phyloP scores from a whole-genome alignment of 202 grass and related monocot genomes.

The Schoenoplectus tabernaemontani region DNA sequence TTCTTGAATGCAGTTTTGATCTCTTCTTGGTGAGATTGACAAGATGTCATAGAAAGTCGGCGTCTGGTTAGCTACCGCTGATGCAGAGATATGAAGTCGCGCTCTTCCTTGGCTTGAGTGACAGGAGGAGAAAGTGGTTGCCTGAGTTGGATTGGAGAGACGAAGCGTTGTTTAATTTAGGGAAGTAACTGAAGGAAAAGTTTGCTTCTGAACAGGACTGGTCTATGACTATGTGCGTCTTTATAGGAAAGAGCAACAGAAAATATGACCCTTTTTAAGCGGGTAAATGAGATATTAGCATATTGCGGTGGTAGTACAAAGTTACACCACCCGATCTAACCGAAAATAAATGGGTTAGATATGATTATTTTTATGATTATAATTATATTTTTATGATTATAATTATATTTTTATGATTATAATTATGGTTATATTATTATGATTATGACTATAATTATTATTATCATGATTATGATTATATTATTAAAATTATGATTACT shows the following conservation, averaged over 20 bases:
- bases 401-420: too few relatives aligned
- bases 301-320: not conserved
- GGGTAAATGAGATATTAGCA: not conserved
- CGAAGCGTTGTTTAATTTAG: not conserved
- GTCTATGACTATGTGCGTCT: not conserved
- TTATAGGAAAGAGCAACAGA: conserved; percentile 9
- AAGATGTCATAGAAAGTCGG: conserved; percentile 66
- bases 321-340: too few relatives aligned
- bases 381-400: too few relatives aligned
- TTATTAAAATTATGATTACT: too few relatives aligned
- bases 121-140: not conserved
- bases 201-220: not conserved
- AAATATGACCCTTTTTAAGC: not conserved
- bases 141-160: not conserved
- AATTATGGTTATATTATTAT: too few relatives aligned
- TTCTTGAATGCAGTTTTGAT: conserved; percentile 76
- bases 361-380: too few relatives aligned
- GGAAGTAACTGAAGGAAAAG: not conserved
- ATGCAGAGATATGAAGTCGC: conserved; percentile 12
- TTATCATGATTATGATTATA: too few relatives aligned
- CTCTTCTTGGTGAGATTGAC: conserved; percentile 42
- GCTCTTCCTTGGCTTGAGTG: not conserved
- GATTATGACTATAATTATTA: too few relatives aligned
- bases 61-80: not conserved
- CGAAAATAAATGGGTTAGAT: too few relatives aligned